These are phyloP conservation scores for Scutellaria barbata DNA, from an alignment of 257 asterid species.

Conservation along the genomic window DNA sequence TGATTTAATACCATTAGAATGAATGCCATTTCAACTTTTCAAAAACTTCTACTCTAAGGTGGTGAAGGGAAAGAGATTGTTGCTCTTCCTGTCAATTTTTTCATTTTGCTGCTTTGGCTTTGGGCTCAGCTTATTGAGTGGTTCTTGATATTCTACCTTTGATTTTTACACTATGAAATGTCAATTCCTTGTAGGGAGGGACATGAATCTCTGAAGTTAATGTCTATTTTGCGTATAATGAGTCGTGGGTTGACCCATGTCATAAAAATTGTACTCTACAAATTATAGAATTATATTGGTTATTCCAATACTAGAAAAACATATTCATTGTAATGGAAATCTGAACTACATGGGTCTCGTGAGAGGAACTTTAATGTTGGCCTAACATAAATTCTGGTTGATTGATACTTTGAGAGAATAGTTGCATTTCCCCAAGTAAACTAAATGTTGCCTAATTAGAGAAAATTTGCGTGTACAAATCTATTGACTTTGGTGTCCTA, in stretches of 20 bases:
- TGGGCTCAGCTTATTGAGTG: not conserved
- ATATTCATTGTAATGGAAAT: not conserved
- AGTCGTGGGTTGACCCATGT: too few species aligned
- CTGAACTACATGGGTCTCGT: too few species aligned
- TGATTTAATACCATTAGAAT: constrained; percentile 12
- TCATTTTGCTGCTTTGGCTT: not conserved
- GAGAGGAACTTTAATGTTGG: not conserved
- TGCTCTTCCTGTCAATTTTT: not conserved
- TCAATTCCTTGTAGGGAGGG: too few species aligned
- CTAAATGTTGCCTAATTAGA: too few species aligned
- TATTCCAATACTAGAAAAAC: not conserved
- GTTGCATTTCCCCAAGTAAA: not conserved
- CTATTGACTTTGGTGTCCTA: not conserved
- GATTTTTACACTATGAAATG: not conserved
- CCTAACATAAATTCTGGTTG: not conserved
- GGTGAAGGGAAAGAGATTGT: not conserved
- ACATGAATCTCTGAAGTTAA: too few species aligned
- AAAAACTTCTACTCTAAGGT: not conserved
- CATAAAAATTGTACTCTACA: too few species aligned
- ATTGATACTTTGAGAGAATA: not conserved
- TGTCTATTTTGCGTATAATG: too few species aligned
- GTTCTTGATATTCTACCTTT: not conserved
- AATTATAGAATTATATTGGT: not conserved
- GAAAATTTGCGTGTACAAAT: too few species aligned
- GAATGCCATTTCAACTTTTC: not conserved